These are phyloP conservation scores for Fusarium duplospermum DNA, from an alignment of 2,329 filamentous ascomycete species.

Conservation along the genomic window DNA sequence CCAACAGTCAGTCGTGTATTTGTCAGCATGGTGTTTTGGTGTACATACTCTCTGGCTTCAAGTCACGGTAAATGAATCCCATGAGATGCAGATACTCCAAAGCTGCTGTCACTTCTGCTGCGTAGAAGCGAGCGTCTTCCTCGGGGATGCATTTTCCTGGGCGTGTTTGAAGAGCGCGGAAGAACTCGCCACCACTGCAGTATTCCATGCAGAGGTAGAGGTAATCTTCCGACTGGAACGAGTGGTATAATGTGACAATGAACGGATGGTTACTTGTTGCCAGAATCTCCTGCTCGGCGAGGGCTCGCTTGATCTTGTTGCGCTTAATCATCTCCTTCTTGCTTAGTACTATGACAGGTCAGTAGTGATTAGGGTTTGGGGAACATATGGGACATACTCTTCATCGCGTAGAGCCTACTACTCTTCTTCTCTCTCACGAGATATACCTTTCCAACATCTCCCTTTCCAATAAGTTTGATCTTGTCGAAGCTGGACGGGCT, in stretches of 20 bases:
- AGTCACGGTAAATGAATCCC: conserved; percentile 98
- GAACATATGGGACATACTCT: conserved; percentile 69
- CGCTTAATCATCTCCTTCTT: conserved; percentile 99
- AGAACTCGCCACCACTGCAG: conserved; percentile 98
- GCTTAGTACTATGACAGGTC: conserved; percentile 79
- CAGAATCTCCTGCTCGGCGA: conserved; percentile 97
- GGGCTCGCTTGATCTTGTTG: conserved; percentile 98
- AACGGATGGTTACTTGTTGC: conserved; percentile 99
- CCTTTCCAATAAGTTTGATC: conserved; percentile 99
- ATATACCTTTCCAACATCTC: conserved; percentile 98
- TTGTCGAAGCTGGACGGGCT: conserved; percentile 97
- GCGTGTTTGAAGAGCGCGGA: conserved; percentile 93
- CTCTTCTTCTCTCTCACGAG: conserved; percentile 98
- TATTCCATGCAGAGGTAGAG: conserved; percentile 99
- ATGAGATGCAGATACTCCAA: conserved; percentile 97
- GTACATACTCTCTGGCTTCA: conserved; percentile 91
- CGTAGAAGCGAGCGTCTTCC: conserved; percentile 96
- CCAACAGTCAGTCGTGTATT: conserved; percentile 9
- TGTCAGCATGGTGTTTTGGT: conserved; percentile 11
- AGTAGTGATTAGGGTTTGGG: conserved; percentile 41
- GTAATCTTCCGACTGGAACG: conserved; percentile 98
- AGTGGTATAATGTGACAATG: conserved; percentile 98
- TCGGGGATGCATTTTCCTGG: conserved; percentile 98
- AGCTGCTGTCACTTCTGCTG: conserved; percentile 95
- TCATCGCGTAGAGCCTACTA: conserved; percentile 95